Evolutionary conservation across 2,329 filamentous ascomycete genomes (phyloP).

Genomic region (Verticillium tricorpus): DNA sequence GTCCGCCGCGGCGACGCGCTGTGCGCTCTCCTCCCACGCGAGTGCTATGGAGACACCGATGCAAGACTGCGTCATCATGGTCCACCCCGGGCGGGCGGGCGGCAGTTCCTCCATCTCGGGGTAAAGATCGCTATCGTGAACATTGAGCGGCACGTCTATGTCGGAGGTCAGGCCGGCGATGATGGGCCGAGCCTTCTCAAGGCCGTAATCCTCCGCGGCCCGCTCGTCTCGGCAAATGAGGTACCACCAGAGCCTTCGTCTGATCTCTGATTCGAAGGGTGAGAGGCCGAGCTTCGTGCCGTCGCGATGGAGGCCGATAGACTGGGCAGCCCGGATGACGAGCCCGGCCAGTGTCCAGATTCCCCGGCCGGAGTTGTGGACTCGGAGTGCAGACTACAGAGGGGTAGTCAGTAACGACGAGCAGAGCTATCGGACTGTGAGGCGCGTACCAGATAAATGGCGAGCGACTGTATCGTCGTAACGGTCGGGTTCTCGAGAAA

Average conservation of each 20-base stretch:
- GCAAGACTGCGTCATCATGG: conserved; percentile 52
- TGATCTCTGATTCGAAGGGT: conserved; percentile 47
- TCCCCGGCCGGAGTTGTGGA: conserved; percentile 26
- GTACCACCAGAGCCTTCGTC: conserved; percentile 51
- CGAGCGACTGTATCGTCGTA: conserved; percentile 26
- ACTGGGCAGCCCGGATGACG: conserved; percentile 40
- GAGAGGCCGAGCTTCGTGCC: conserved; percentile 23
- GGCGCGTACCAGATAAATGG: conserved; percentile 29
- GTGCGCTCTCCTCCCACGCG: conserved; percentile 16
- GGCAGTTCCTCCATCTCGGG: conserved; percentile 45
- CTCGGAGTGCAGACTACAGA: conserved; percentile 23
- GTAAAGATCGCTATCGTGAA: conserved; percentile 48
- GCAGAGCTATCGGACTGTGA: neutral
- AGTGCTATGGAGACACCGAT: conserved; percentile 46
- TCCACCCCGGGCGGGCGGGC: conserved; percentile 44
- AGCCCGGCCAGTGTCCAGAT: conserved; percentile 38
- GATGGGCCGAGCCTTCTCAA: conserved; percentile 14
- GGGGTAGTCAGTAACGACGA: conserved; percentile 6
- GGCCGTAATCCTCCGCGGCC: conserved; percentile 53
- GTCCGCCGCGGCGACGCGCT: conserved; percentile 14
- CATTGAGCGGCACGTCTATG: conserved; percentile 49
- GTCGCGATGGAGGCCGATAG: conserved; percentile 49
- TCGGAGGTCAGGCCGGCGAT: conserved; percentile 38
- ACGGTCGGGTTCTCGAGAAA: conserved; percentile 35
- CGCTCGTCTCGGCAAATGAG: conserved; percentile 48